Conservation (phyloP, 805 yeast species). For the Lipomyces spencermartinsiae region DNA sequence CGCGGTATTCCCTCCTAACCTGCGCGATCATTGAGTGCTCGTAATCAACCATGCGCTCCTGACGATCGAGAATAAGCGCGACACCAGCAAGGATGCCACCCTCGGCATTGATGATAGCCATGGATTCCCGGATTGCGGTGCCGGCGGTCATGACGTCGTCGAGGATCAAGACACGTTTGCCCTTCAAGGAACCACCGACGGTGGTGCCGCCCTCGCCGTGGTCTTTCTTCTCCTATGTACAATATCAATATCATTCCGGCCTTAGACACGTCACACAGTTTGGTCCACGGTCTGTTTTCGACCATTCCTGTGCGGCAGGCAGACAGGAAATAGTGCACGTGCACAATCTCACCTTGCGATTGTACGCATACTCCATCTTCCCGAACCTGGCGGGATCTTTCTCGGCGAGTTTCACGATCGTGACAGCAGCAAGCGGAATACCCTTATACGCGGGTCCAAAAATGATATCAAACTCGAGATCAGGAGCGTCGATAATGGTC, state of each 20-base stretch:
- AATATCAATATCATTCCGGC: not conserved
- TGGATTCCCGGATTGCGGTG: slow-evolving; percentile 95
- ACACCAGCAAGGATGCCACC: slow-evolving; percentile 81
- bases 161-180: slow-evolving; percentile 78
- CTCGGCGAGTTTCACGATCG: slow-evolving; percentile 91
- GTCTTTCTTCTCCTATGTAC: slow-evolving; percentile 76
- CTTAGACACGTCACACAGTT: not conserved
- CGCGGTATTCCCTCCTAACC: slow-evolving; percentile 70
- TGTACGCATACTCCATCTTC: slow-evolving; percentile 84
- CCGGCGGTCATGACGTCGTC: slow-evolving; percentile 99
- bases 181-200: slow-evolving; percentile 80
- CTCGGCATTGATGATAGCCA: slow-evolving; percentile 71
- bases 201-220: slow-evolving; percentile 98
- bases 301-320: not conserved
- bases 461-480: slow-evolving; percentile 82
- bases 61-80: slow-evolving; percentile 92
- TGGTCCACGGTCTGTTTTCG: not conserved
- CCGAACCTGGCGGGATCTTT: slow-evolving; percentile 73
- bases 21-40: slow-evolving; percentile 80
- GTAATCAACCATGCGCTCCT: slow-evolving; percentile 77
- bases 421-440: slow-evolving; percentile 90
- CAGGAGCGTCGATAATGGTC: slow-evolving; percentile 75
- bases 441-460: slow-evolving; percentile 99
- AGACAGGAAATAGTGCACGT: slow-evolving; percentile 1
- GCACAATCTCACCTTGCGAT: slow-evolving; percentile 64